Evolutionary conservation across 306 rosid species (phyloP).

Genomic region (Castanopsis chinensis): DNA sequence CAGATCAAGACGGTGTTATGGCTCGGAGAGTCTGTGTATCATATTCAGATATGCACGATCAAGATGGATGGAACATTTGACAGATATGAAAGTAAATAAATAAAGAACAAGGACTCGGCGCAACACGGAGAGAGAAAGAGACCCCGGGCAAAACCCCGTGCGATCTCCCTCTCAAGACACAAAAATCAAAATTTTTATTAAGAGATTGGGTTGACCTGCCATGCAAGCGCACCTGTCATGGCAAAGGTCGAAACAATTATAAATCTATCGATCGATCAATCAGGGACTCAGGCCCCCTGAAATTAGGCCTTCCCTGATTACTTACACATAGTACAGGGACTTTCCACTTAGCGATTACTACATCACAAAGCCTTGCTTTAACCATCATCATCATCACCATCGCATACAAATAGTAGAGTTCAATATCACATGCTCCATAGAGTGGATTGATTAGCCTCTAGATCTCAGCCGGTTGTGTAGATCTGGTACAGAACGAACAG

Average conservation of each 20-base stretch:
- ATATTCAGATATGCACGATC: not conserved
- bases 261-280: not conserved
- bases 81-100: not conserved
- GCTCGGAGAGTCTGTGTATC: not conserved
- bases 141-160: not conserved
- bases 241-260: not conserved
- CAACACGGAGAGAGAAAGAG: not conserved
- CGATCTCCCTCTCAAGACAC: not conserved
- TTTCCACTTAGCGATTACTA: not conserved
- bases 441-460: not conserved
- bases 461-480: not conserved
- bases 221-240: not conserved
- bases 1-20: not conserved
- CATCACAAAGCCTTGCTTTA: not conserved
- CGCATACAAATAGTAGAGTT: not conserved
- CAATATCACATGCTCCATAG: not conserved
- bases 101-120: conserved; percentile 4
- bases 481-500: not conserved
- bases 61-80: not conserved
- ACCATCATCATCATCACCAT: not conserved
- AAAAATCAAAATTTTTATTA: not conserved
- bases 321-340: not conserved
- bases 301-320: not conserved
- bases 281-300: not conserved
- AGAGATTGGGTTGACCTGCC: not conserved